Base-by-base conservation (phyloP, 2,329 filamentous ascomycete species). In the Emmonsiellopsis sp. region DNA sequence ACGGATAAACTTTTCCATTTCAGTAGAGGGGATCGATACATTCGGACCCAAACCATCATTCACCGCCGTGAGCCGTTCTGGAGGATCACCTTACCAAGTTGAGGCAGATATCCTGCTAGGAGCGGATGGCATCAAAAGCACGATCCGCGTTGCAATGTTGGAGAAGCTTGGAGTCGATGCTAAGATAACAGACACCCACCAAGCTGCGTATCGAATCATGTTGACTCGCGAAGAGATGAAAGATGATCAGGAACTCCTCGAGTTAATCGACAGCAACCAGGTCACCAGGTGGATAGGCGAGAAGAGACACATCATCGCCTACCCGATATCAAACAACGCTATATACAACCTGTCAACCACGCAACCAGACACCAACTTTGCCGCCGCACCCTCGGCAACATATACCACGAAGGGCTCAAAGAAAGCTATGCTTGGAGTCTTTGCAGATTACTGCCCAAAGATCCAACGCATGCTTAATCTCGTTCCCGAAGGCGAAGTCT, bases 321-420 rank as follows among this genome's bases (percentile, higher is more conserved):
- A 86, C 61, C 77, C 83, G 0, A 77, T 87, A 32, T 76, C 78
- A 53, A 75, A 76, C 58, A 82, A 85, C 61, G 75, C 75, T 11
- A 79, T 86, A 54, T 86, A 86, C 71, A 87, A 87, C 67, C 68
- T 87, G 44, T 82, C 78, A 11, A 84, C 82, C 2, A 73, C 78
- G 0, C 83, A 86, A 56, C 80, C 81, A 0, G 80, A 84, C 55
- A 71, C 68, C 33, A 79, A 84, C 62, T 83, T 83, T 58, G 78
- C 81, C 2, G 74, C 75, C 3, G 80, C 79, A 1, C 75, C 76
- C 2, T 78, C 77, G 5, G 77, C 78, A 9, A 83, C 80, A 2
- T 86, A 85, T 64, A 85, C 82, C 2, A 85, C 80, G 6, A 78
- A 74, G 53, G 82, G 80, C 1, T 78, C 73, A 39, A 86, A 85